Evolutionary conservation across 768 basidiomycete species (phyloP).

Genomic region (Phallus indusiatus): DNA sequence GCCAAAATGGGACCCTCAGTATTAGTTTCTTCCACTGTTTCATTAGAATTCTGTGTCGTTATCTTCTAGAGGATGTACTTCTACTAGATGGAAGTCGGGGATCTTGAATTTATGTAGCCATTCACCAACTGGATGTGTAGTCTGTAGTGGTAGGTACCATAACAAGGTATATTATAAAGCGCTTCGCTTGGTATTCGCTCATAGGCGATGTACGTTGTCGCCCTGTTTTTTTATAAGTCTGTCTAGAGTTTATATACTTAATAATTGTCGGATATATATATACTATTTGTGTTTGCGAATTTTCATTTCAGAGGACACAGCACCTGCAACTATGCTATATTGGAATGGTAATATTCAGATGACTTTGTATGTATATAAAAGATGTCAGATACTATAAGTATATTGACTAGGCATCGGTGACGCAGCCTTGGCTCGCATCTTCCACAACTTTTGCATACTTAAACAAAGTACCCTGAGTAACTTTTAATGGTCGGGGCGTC

Average conservation of each 20-base stretch:
- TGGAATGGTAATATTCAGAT: background rate
- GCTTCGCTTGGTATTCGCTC: background rate
- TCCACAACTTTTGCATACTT: slow-evolving; percentile 84
- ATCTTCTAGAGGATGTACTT: background rate
- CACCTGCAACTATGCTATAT: background rate
- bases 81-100: background rate
- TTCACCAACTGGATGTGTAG: background rate
- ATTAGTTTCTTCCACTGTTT: background rate
- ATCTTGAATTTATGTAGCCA: background rate
- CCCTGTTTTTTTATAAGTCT: background rate
- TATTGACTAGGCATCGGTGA: slow-evolving; percentile 62
- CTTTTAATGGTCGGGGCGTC: slow-evolving; percentile 82
- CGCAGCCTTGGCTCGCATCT: slow-evolving; percentile 89
- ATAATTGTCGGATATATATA: too few relatives aligned
- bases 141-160: background rate
- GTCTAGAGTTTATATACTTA: background rate
- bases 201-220: background rate
- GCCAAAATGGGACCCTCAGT: background rate
- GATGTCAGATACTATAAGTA: background rate
- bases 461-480: slow-evolving; percentile 69
- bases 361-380: background rate
- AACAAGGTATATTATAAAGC: background rate
- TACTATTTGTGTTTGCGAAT: background rate
- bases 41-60: background rate
- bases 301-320: background rate